A percentile compares a stretch with the other conserved stretches of the same genome.
Evolutionary conservation across 2,329 filamentous ascomycete species (phyloP).

Genomic region (Periglandula ipomoeae): DNA sequence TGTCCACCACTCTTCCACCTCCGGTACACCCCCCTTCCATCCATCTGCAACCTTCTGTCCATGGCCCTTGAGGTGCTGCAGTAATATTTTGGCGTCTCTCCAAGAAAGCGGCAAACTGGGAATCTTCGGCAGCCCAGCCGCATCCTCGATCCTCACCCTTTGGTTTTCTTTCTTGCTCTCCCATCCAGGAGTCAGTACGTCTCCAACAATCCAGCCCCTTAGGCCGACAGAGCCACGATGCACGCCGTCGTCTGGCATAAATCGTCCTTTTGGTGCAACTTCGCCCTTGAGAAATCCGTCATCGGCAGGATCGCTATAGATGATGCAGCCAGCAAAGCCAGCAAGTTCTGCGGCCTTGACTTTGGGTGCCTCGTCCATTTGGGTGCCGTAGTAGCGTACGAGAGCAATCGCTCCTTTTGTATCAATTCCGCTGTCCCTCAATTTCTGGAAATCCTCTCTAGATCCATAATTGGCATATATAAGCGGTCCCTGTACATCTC

Average conservation of each 20-base stretch:
- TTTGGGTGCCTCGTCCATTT: constrained; percentile 67
- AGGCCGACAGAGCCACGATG: constrained; percentile 75
- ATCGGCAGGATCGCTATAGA: constrained; percentile 84
- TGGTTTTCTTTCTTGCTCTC: constrained; percentile 59
- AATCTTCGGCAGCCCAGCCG: constrained; percentile 66
- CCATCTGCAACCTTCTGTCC: constrained; percentile 58
- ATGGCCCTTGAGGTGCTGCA: constrained; percentile 66
- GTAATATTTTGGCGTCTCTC: constrained; percentile 74
- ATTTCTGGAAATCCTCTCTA: constrained; percentile 66
- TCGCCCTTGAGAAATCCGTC: constrained; percentile 70
- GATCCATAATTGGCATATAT: constrained; percentile 92
- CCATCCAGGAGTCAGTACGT: constrained; percentile 86
- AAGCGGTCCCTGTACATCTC: constrained; percentile 75
- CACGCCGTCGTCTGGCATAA: constrained; percentile 72
- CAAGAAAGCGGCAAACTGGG: constrained; percentile 85
- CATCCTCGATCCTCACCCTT: constrained; percentile 60
- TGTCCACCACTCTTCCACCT: constrained; percentile 74
- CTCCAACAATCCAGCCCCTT: constrained; percentile 75
- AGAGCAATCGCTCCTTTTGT: constrained; percentile 74
- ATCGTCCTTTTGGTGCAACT: constrained; percentile 67
- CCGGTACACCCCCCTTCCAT: constrained; percentile 71
- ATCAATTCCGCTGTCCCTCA: constrained; percentile 63
- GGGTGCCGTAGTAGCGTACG: constrained; percentile 69
- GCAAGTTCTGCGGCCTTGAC: constrained; percentile 82
- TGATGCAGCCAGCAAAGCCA: constrained; percentile 78